A percentile compares a stretch with the other conserved stretches of the same genome.
Evolutionary conservation across 1,284 basidiomycete species (phyloP).

Genomic region (Leccinum fallax): DNA sequence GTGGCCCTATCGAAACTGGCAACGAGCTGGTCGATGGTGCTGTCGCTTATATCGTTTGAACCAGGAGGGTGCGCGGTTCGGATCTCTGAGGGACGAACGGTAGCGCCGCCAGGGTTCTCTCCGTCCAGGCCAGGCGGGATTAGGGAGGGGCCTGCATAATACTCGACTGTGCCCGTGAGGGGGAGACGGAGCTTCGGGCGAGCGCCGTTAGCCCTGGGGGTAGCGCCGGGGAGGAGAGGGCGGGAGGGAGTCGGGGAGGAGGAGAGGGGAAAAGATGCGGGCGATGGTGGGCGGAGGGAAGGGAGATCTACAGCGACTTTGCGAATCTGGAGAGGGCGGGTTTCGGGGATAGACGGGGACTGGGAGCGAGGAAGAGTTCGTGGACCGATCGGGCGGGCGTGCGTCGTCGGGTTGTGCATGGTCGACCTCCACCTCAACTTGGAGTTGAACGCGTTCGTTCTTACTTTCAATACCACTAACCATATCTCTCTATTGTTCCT

Average conservation of each 20-base stretch:
- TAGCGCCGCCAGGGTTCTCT: conserved; percentile 50
- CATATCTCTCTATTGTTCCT: neutral
- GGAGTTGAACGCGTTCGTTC: conserved; percentile 5
- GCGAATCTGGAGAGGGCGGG: conserved; percentile 46
- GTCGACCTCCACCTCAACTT: conserved; percentile 23
- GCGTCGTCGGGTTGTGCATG: conserved; percentile 38
- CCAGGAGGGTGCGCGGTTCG: conserved; percentile 35
- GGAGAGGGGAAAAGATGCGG: conserved; percentile 34
- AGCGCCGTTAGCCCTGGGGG: conserved; percentile 23
- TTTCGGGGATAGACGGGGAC: conserved; percentile 48
- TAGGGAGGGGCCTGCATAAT: conserved; percentile 35
- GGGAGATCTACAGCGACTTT: conserved; percentile 35
- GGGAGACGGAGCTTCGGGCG: conserved; percentile 37
- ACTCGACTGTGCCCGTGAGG: conserved; percentile 29
- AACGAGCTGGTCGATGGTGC: conserved; percentile 41
- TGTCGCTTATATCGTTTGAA: conserved; percentile 43
- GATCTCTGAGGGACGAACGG: conserved; percentile 52
- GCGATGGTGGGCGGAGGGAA: conserved; percentile 40
- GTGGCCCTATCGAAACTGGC: conserved; percentile 29
- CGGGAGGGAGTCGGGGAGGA: conserved; percentile 38
- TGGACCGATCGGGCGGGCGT: conserved; percentile 60
- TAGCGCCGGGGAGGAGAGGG: conserved; percentile 33
- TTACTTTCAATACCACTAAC: neutral
- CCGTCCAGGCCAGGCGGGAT: conserved; percentile 37
- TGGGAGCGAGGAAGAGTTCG: conserved; percentile 48